phyloP scores from a whole-genome alignment of 148 eudicot species.

The Rhododendron molle region DNA sequence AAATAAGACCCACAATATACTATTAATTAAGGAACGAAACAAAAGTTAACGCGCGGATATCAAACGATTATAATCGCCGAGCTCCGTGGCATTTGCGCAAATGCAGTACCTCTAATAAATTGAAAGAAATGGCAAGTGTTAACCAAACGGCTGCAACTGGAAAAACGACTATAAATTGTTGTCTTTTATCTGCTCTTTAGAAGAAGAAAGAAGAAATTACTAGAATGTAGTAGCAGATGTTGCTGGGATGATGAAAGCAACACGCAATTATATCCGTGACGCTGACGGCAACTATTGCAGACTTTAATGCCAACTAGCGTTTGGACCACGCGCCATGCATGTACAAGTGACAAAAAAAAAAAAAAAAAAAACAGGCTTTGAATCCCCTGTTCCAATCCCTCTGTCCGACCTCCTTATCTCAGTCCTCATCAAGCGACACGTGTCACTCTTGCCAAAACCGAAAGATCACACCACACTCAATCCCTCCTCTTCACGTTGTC shows the following conservation, averaged over 20 bases:
- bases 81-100: too few relatives aligned
- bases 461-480: too few relatives aligned
- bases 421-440: too few relatives aligned
- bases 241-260: neutral
- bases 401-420: too few relatives aligned
- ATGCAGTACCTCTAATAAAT: neutral
- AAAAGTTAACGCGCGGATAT: neutral
- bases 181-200: neutral
- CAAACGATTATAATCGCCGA: neutral
- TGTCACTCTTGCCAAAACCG: too few relatives aligned
- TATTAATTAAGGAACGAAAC: neutral
- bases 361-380: too few relatives aligned
- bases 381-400: too few relatives aligned
- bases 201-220: neutral
- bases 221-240: neutral
- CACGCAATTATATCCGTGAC: neutral
- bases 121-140: neutral
- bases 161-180: neutral
- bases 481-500: too few relatives aligned
- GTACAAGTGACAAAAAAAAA: too few relatives aligned
- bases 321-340: too few relatives aligned
- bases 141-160: neutral
- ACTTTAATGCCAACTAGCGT: neutral
- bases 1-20: neutral
- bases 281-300: neutral